Evolutionary conservation across 768 basidiomycete genomes (phyloP).

Genomic region (Leccinellum rugosiceps): DNA sequence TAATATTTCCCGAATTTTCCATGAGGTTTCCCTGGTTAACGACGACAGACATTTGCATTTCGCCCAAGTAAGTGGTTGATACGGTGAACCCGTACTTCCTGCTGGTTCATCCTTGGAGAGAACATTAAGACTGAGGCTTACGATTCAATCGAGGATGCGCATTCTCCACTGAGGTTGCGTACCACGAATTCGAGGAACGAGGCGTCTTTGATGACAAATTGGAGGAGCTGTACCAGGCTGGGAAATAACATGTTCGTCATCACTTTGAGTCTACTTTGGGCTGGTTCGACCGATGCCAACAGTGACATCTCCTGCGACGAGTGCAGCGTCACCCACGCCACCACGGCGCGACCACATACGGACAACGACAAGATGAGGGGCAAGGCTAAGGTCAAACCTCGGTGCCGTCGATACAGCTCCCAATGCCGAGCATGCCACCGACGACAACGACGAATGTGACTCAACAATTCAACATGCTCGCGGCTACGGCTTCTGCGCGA

Average conservation of each 20-base stretch:
- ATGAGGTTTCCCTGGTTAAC: not conserved
- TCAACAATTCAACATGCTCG: conserved; percentile 28
- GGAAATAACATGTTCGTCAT: conserved; percentile 62
- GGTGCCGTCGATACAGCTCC: not conserved
- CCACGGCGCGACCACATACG: not conserved
- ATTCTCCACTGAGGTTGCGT: conserved; percentile 78
- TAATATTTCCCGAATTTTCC: conserved; percentile 25
- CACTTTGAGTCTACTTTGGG: too few relatives aligned
- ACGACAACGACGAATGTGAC: conserved; percentile 14
- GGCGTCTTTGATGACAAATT: conserved; percentile 83
- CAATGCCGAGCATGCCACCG: not conserved
- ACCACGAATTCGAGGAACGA: conserved; percentile 71
- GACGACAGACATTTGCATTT: conserved; percentile 84
- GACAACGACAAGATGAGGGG: not conserved
- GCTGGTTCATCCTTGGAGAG: conserved; percentile 86
- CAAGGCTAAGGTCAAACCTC: not conserved
- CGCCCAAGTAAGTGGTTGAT: conserved; percentile 92
- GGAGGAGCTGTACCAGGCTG: conserved; percentile 79
- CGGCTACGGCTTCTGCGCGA: conserved; percentile 20
- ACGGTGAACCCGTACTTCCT: conserved; percentile 97
- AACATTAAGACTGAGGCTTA: conserved; percentile 93
- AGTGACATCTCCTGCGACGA: conserved; percentile 1
- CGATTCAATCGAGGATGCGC: conserved; percentile 98
- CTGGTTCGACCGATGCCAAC: not conserved
- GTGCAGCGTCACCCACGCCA: not conserved